Base-by-base conservation (phyloP, 164 flowering plant genomes). In the Akebia trifoliata region DNA sequence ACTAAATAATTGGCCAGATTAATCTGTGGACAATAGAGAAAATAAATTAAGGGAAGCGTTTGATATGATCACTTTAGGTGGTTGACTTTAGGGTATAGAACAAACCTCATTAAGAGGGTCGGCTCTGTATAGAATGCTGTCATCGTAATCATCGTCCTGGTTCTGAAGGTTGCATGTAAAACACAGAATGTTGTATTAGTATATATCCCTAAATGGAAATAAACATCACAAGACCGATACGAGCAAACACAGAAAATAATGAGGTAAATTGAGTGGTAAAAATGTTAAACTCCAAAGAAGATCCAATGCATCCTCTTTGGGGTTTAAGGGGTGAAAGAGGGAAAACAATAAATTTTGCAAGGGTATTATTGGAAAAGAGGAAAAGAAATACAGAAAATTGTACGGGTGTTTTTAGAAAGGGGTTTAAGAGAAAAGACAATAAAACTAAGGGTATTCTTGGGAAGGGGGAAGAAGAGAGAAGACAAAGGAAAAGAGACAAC, bases 101-200 rank as follows among this genome's bases (percentile, higher is more conserved):
- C 47, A 38, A 45, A 92, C 98, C 93, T 85, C 85, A 62, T 89
- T 85, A 50, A 90, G 80, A 20, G 95, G 90, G 56, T 90, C 98
- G 26, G 76, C 51, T 56, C 72, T 57, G 42, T 72, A 66, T 20
- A 81, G 61, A 32, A 76, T 65, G 39, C 82, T 90, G 44, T 80
- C 94, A 48, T 82, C 94, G 61, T 70, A 68, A 47, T 54, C 77
- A 57, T 87, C 87, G 11, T 84, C 87, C 53, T 86, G 70, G 57
- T 81, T 74, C 92, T 40, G 12, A 6, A 62, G 37, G 45, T 54
- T 35, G 43, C 12, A 61, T 25, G 48, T 4, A 22, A 57, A 36
- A 22, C 8, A 57, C 58, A 50, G 10, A 52, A 50, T 17, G 25
- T 39, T 42, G 8, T 7, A 32, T 62, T 32, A 66, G 58, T 32